Evolutionary conservation across 345 rosid genomes (phyloP), one percentile per base, ranked within the genome.

Genomic region (Cardiospermum halicacabum): DNA sequence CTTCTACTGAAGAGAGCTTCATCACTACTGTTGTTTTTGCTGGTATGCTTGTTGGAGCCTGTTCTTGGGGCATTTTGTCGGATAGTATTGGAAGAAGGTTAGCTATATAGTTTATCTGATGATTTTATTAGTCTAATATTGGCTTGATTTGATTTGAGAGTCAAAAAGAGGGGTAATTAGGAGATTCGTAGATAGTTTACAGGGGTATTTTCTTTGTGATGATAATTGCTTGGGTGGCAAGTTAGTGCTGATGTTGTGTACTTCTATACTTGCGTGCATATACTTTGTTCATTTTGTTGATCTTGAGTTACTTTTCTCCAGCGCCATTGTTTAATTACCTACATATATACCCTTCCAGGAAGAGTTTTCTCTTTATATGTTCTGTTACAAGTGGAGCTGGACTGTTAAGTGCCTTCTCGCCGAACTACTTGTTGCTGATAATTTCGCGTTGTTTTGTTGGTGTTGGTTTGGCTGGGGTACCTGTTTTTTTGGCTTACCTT

Each of bases 381-480:
- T 3, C 65, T 11, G 71, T 83, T 56, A 81, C 91, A 5, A 54
- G 83, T 64, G 79, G 40, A 64, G 84, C 82, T 60, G 91, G 91
- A 56, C 56, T 85, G 3, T 60, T 83, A 36, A 83, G 88, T 75
- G 62, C 91, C 12, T 74, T 85, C 43, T 53, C 88, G 51, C 85
- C 81, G 9, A 79, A 83, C 62, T 85, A 81, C 56, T 12, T 53
- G 22, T 55, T 63, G 24, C 54, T 85, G 43, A 16, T 83, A 21
- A 42, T 65, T 49, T 62, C 66, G 30, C 86, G 91, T 5, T 76
- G 75, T 53, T 50, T 85, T 26, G 91, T 83, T 62, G 91, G 91
- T 40, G 57, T 83, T 70, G 91, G 91, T 30, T 63, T 83, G 39
- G 91, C 88, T 40, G 83, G 91, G 36, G 85, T 77, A 22, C 75